Base-by-base conservation (phyloP, 768 basidiomycete species). In the Macrocybe gigantea region DNA sequence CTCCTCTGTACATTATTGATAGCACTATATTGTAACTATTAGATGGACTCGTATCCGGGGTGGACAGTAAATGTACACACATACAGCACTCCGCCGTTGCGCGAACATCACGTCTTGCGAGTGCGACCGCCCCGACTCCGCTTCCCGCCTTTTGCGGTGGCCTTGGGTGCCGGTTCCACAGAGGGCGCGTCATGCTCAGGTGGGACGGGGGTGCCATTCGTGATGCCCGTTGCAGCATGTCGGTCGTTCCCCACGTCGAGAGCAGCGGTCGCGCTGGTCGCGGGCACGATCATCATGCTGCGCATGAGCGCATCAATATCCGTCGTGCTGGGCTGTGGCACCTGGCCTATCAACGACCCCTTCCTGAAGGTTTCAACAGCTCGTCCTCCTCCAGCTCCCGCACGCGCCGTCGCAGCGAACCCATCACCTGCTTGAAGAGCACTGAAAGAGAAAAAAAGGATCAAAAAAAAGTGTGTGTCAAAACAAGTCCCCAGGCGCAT, bases 231-330 rank as follows among this genome's bases (percentile, higher is more conserved):
- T 53, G 11, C 56, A 42, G 38, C 42, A 52, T 6, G 53, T 47
- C 30, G 47, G 55, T 43, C 45, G 48, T 33, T 47, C 41, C 12
- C 43, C 44, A 43, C 45, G 14, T 33, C 33, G 41, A 36, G 45
- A 41, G 42, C 49, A 22, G 30, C 51, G 33, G 38, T 13, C 2
- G 29, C 56, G 14, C 49, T 15, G 6, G 50, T 49, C 31, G 57
- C 44, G 6, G 63, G 53, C 5, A 52, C 49, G 13, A 69, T 65
- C 76, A 80, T 78, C 77, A 80, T 77, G 53, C 72, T 72, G 33
- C 63, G 66, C 73, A 80, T 72, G 47, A 80, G 67, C 14, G 57
- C 49, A 57, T 78, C 76, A 41, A 80, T 72, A 49, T 79, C 72
- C 29, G 60, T 66, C 12, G 77, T 68, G 10, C 66, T 61, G 3